Percentiles rank a stretch among this genome's conserved stretches.
Evolutionary conservation across 140 eudicot genomes (phyloP).

Genomic region (Anethum foeniculum): DNA sequence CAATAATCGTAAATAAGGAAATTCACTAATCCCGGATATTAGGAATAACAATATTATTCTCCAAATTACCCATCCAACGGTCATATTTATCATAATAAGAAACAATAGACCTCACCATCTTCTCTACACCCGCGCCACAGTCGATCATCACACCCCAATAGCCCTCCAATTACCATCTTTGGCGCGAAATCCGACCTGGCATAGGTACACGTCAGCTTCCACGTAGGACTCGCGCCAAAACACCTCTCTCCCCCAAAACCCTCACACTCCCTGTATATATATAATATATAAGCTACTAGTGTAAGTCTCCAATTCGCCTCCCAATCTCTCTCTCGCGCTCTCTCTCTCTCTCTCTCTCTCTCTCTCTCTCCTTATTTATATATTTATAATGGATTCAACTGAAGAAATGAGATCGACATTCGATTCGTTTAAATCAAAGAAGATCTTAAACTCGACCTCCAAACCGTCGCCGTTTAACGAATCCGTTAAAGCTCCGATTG

Average conservation of each 20-base stretch:
- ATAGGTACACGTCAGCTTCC: constrained; percentile 23
- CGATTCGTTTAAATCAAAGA: constrained; percentile 41
- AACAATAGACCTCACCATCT: neutral
- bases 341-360: neutral
- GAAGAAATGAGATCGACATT: constrained; percentile 23
- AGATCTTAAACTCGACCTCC: constrained; percentile 17
- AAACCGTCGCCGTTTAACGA: constrained; percentile 20
- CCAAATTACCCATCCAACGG: neutral
- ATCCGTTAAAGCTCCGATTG: constrained; percentile 16
- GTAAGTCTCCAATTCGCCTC: neutral
- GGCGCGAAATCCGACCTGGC: constrained; percentile 64
- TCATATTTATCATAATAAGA: neutral
- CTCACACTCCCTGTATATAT: neutral
- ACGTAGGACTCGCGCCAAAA: constrained; percentile 13
- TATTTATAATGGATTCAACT: constrained; percentile 35
- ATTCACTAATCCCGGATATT: neutral
- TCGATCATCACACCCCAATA: neutral
- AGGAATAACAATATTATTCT: neutral
- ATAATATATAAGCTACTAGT: neutral
- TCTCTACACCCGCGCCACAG: neutral
- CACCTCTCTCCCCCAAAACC: neutral
- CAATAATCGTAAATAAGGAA: neutral
- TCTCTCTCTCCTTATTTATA: neutral
- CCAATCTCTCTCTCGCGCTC: neutral
- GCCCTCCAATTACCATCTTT: neutral